phyloP scores from a whole-genome alignment of 352 stramenopile genomes.

The Halophytophthora polymorphica region DNA sequence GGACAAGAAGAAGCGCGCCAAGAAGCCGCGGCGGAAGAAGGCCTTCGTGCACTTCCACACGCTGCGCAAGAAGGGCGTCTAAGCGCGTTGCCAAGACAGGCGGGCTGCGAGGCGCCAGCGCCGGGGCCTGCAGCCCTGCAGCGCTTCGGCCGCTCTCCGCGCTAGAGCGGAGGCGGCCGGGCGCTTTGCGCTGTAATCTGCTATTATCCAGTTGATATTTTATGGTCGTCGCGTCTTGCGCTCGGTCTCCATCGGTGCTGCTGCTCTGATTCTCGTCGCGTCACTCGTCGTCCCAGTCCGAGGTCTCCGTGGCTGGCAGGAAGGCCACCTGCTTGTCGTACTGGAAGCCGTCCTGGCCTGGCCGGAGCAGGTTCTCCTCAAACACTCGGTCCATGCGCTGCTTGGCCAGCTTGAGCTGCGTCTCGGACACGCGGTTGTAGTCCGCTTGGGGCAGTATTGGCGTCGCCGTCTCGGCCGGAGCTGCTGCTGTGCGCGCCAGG shows the following conservation, averaged over 20 bases:
- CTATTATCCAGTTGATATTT: constrained; percentile 49
- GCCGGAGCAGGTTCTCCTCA: constrained; percentile 52
- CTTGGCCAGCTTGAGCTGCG: constrained; percentile 67
- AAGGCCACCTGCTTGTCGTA: constrained; percentile 75
- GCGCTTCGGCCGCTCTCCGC: not conserved
- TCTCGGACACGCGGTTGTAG: constrained; percentile 77
- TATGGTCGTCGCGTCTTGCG: constrained; percentile 41
- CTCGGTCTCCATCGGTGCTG: too few relatives aligned
- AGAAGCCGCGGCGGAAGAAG: constrained; percentile 61
- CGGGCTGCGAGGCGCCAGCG: constrained; percentile 5
- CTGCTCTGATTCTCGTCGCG: constrained; percentile 6
- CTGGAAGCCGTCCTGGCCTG: constrained; percentile 49
- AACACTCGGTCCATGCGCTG: constrained; percentile 73
- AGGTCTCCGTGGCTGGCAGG: constrained; percentile 36
- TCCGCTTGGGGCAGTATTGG: constrained; percentile 51
- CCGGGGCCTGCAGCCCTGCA: not conserved
- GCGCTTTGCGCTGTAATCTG: constrained; percentile 38
- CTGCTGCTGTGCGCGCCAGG: not conserved
- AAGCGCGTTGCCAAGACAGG: constrained; percentile 17
- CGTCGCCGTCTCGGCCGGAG: constrained; percentile 1
- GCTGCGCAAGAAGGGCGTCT: constrained; percentile 86
- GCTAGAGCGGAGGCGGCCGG: constrained; percentile 13
- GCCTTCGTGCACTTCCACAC: constrained; percentile 88
- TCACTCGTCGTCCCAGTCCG: constrained; percentile 59
- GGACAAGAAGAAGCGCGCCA: constrained; percentile 50